Evolutionary conservation across 225 moss, liverwort and hornwort species (phyloP).

Genomic region (Physcomitrellopsis africana): DNA sequence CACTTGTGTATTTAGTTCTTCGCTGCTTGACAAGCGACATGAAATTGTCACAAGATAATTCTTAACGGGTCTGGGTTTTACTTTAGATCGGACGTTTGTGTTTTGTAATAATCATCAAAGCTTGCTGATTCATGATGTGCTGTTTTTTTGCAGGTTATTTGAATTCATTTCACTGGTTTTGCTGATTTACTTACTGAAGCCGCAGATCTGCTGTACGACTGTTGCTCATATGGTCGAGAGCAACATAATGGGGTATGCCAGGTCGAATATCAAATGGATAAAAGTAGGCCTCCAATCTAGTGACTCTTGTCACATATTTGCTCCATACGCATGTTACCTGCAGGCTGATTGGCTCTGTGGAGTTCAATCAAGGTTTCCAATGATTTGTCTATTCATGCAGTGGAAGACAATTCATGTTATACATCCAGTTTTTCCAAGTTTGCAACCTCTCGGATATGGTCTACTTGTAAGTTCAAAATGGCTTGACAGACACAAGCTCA

Average conservation of each 20-base stretch:
- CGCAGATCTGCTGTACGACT: slow-evolving; percentile 28
- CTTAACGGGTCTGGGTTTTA: too few relatives aligned
- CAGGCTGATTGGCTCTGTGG: slow-evolving; percentile 49
- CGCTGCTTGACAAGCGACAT: too few relatives aligned
- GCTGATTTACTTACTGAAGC: slow-evolving; percentile 23
- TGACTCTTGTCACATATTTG: slow-evolving; percentile 10
- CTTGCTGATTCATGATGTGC: background rate
- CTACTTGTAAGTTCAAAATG: background rate
- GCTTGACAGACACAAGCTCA: background rate
- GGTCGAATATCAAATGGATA: slow-evolving; percentile 39
- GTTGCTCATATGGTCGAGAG: slow-evolving; percentile 34
- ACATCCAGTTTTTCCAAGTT: slow-evolving; percentile 33
- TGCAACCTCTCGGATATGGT: slow-evolving; percentile 47
- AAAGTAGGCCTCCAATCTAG: slow-evolving; percentile 38
- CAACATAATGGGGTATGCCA: slow-evolving; percentile 36
- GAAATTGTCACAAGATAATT: too few relatives aligned
- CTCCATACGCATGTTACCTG: background rate
- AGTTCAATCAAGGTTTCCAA: slow-evolving; percentile 36
- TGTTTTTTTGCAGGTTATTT: slow-evolving; percentile 9
- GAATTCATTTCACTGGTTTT: slow-evolving; percentile 36
- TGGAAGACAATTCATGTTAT: background rate
- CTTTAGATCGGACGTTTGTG: too few relatives aligned
- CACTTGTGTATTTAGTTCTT: too few relatives aligned
- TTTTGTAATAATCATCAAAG: too few relatives aligned
- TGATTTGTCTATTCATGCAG: background rate